Percentiles rank a stretch among this genome's conserved stretches.
Conservation (phyloP, 2,329 filamentous ascomycete genomes). For the Aspergillus bombycis region DNA sequence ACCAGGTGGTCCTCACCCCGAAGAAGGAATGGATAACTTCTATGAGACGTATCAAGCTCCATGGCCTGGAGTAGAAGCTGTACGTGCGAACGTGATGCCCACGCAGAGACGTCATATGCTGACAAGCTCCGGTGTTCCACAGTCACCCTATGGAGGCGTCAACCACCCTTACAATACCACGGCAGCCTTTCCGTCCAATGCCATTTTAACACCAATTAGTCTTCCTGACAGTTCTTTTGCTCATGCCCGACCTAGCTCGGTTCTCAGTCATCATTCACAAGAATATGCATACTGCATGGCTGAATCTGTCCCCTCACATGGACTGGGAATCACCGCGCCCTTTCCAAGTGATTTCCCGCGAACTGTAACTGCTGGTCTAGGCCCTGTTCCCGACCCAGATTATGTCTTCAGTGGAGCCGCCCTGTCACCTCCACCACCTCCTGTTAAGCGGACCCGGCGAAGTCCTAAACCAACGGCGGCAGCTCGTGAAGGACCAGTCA, state of each 20-base stretch:
- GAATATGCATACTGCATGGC: constrained; percentile 40
- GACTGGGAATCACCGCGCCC: constrained; percentile 42
- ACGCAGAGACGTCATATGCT: constrained; percentile 7
- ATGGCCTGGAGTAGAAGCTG: constrained; percentile 35
- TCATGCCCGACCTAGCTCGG: constrained; percentile 37
- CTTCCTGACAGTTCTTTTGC: constrained; percentile 40
- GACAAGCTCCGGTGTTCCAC: constrained; percentile 11
- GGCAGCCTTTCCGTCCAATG: constrained; percentile 29
- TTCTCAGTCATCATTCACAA: constrained; percentile 41
- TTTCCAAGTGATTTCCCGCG: constrained; percentile 37
- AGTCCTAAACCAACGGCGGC: constrained; percentile 25
- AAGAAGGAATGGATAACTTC: constrained; percentile 33
- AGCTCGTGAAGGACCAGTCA: constrained; percentile 34
- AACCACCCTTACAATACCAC: constrained; percentile 39
- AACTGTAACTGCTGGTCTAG: constrained; percentile 30
- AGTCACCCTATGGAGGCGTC: constrained; percentile 31
- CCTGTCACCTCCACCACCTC: constrained; percentile 26
- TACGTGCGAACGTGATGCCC: constrained; percentile 24
- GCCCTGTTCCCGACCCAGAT: constrained; percentile 24
- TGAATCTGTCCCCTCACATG: constrained; percentile 35
- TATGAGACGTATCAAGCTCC: constrained; percentile 31
- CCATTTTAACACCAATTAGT: constrained; percentile 44
- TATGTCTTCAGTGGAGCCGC: constrained; percentile 27
- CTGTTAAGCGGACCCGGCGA: constrained; percentile 29
- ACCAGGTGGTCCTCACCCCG: constrained; percentile 24